Conservation (phyloP, 2,329 filamentous ascomycete species). For the Diaporthe helianthi region DNA sequence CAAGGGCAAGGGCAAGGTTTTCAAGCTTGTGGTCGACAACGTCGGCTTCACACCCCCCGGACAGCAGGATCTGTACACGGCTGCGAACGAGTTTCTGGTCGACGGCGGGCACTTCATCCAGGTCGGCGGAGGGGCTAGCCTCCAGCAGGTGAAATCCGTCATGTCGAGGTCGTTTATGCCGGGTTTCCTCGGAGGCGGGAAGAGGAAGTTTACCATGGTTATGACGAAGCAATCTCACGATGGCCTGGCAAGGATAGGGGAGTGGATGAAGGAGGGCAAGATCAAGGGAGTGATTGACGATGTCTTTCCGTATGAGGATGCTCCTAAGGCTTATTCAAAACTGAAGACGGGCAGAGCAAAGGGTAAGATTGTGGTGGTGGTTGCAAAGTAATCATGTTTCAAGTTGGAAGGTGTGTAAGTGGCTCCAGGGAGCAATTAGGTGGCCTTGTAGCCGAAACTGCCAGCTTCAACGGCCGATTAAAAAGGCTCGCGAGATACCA, state of each 20-base stretch:
- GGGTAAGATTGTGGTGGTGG: conserved; percentile 63
- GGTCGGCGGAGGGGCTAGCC: conserved; percentile 50
- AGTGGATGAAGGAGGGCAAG: conserved; percentile 65
- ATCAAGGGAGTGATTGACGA: conserved; percentile 63
- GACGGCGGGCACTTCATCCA: conserved; percentile 59
- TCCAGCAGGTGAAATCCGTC: conserved; percentile 34
- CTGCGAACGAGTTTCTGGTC: conserved; percentile 57
- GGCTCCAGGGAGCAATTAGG: no score
- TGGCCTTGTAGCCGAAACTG: neutral
- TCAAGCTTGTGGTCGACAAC: conserved; percentile 64
- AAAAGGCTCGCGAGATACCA: neutral
- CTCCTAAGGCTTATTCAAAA: conserved; percentile 62
- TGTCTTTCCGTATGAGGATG: conserved; percentile 62
- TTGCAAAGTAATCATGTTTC: conserved; percentile 25
- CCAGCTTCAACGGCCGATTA: neutral
- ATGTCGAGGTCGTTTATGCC: conserved; percentile 41
- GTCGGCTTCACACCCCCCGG: conserved; percentile 52
- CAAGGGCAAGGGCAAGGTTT: conserved; percentile 55
- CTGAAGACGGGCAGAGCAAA: conserved; percentile 61
- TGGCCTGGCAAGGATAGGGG: conserved; percentile 56
- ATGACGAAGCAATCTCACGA: conserved; percentile 47
- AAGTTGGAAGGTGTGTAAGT: neutral
- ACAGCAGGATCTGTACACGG: conserved; percentile 55
- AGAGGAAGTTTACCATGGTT: conserved; percentile 50
- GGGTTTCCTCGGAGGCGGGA: conserved; percentile 48